Conservation (phyloP, 495 filamentous ascomycete species). For the Entonaema liquescens region DNA sequence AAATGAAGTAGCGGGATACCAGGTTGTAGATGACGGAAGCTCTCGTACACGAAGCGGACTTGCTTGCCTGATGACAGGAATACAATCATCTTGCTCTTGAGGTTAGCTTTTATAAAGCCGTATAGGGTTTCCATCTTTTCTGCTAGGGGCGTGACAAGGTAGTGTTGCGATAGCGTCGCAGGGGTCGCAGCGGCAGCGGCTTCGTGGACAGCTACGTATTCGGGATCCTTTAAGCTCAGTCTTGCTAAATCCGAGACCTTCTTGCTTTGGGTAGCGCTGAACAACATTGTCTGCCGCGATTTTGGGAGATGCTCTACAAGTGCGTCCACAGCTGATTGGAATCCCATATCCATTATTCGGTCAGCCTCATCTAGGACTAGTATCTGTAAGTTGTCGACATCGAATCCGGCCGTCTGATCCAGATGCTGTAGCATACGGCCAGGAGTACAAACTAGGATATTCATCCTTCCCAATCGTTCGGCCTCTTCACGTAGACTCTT, state of each 20-base stretch:
- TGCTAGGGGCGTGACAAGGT: conserved; percentile 80
- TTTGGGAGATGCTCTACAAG: conserved; percentile 92
- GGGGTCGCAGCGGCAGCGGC: conserved; percentile 83
- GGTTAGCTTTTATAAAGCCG: conserved; percentile 87
- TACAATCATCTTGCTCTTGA: conserved; percentile 91
- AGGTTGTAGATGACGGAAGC: conserved; percentile 90
- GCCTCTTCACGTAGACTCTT: conserved; percentile 89
- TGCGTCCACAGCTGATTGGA: conserved; percentile 89
- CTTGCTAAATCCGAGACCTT: conserved; percentile 91
- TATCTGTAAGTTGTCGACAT: conserved; percentile 89
- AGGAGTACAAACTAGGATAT: conserved; percentile 96
- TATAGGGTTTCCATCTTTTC: conserved; percentile 92
- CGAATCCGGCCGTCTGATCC: conserved; percentile 91
- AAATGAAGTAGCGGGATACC: conserved; percentile 95
- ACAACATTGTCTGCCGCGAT: conserved; percentile 88
- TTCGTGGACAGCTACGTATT: conserved; percentile 95
- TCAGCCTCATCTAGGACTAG: conserved; percentile 97
- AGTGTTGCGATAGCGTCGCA: conserved; percentile 85
- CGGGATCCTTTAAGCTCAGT: conserved; percentile 85
- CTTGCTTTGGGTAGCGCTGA: conserved; percentile 96
- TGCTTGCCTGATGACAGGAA: conserved; percentile 96
- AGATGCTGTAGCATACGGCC: conserved; percentile 95
- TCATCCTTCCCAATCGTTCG: conserved; percentile 89
- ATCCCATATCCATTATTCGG: conserved; percentile 97
- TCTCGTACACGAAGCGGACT: conserved; percentile 93